Conservation (phyloP, 768 basidiomycete genomes). For the Lyophyllum atratum region DNA sequence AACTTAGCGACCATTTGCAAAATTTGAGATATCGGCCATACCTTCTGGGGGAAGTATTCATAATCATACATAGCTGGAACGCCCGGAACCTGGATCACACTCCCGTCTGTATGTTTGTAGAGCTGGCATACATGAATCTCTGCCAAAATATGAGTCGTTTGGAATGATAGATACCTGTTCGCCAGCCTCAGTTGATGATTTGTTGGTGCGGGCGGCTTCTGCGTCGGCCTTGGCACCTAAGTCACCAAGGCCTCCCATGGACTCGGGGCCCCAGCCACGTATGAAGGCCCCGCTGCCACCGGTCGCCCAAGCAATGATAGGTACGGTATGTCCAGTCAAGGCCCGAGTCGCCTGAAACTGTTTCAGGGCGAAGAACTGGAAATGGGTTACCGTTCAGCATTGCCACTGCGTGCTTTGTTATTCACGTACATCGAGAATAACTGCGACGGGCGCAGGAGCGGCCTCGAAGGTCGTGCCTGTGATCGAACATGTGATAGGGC, state of each 20-base stretch:
- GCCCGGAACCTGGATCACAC: constrained; percentile 18
- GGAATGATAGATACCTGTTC: constrained; percentile 11
- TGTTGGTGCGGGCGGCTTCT: constrained; percentile 12
- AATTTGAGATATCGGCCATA: neutral
- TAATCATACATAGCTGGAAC: constrained; percentile 24
- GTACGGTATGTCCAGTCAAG: constrained; percentile 16
- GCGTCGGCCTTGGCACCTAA: constrained; percentile 12
- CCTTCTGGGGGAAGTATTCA: constrained; percentile 20
- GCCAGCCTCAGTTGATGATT: constrained; percentile 11
- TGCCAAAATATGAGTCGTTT: too few species aligned
- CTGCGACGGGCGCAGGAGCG: constrained; percentile 3
- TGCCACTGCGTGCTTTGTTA: neutral
- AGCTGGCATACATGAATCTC: constrained; percentile 9
- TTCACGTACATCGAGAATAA: constrained; percentile 14
- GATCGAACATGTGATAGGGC: constrained; percentile 12
- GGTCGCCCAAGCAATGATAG: constrained; percentile 14
- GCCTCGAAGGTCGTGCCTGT: constrained; percentile 10
- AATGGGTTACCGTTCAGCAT: neutral
- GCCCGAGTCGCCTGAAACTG: constrained; percentile 13
- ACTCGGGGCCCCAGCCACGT: constrained; percentile 19
- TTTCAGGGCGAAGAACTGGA: constrained; percentile 10
- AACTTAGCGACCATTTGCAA: neutral
- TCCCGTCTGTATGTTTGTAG: constrained; percentile 16
- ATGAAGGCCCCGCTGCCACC: constrained; percentile 6
- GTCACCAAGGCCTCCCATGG: constrained; percentile 20